Percentiles rank a stretch among this genome's conserved stretches.
phyloP scores from a whole-genome alignment of 805 yeast species.

The Teunomyces atbi region DNA sequence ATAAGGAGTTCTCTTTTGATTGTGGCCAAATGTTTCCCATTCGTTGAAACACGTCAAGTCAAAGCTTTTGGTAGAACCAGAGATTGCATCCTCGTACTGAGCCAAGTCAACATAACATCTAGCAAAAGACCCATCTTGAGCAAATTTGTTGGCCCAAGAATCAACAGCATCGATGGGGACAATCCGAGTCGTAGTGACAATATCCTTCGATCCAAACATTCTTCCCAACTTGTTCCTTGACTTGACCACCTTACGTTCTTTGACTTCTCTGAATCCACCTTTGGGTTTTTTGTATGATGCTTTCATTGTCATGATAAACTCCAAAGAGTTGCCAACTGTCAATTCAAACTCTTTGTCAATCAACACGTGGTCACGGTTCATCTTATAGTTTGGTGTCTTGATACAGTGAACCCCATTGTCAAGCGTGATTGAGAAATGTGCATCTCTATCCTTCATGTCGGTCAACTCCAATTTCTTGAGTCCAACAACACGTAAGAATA shows the following conservation, averaged over 20 bases:
- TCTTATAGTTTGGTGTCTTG: constrained; percentile 54
- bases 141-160: constrained; percentile 62
- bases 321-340: constrained; percentile 57
- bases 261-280: constrained; percentile 56
- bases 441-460: constrained; percentile 43
- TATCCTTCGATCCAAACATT: constrained; percentile 47
- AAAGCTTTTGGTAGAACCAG: constrained; percentile 51
- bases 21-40: constrained; percentile 50
- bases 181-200: constrained; percentile 48
- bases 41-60: constrained; percentile 71
- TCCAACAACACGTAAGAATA: constrained; percentile 51
- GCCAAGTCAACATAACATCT: constrained; percentile 66
- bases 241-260: constrained; percentile 52
- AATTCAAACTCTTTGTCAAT: constrained; percentile 79
- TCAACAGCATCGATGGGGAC: constrained; percentile 55
- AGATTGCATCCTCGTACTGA: constrained; percentile 54
- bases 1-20: constrained; percentile 46
- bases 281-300: constrained; percentile 53
- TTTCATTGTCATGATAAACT: constrained; percentile 72
- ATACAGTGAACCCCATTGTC: constrained; percentile 85
- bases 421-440: constrained; percentile 51
- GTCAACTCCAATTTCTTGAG: constrained; percentile 48
- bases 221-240: constrained; percentile 46
- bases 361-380: constrained; percentile 29
- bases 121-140: constrained; percentile 88